A percentile compares a stretch with the other conserved stretches of the same genome.
Conservation (phyloP, 2,329 filamentous ascomycete species). For the Colletotrichum sp. region DNA sequence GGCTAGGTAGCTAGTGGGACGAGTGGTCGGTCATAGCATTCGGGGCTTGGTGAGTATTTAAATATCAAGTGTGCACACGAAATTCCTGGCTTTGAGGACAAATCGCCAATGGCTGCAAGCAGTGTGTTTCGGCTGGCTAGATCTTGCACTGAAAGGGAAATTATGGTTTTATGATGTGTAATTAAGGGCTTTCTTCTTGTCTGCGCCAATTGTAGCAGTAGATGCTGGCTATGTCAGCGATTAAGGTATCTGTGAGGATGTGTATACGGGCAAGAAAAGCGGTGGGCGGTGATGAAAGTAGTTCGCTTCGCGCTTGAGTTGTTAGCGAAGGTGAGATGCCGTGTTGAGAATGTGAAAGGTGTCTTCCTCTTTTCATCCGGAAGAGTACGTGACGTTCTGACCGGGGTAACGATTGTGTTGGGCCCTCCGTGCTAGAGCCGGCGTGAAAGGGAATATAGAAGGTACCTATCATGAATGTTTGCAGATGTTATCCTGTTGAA, state of each 20-base stretch:
- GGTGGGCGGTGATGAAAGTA: fast-evolving
- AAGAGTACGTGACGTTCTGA: fast-evolving
- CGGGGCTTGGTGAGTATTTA: fast-evolving
- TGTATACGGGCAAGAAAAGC: fast-evolving
- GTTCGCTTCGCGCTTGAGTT: fast-evolving
- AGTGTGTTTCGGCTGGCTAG: no score
- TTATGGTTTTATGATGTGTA: fast-evolving
- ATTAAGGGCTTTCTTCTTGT: fast-evolving
- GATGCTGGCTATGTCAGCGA: fast-evolving
- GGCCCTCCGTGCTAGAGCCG: fast-evolving
- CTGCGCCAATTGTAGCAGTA: fast-evolving
- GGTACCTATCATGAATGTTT: fast-evolving
- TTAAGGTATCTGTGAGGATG: not conserved
- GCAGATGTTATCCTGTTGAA: not conserved
- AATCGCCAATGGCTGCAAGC: no score
- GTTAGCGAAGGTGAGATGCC: fast-evolving
- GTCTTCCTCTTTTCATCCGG: fast-evolving
- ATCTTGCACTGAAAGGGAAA: no score
- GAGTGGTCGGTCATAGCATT: no score
- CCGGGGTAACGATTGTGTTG: not conserved
- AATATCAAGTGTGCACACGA: fast-evolving
- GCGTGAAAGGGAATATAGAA: fast-evolving
- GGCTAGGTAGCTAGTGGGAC: fast-evolving
- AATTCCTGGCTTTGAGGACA: no score
- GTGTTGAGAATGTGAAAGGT: fast-evolving